Evolutionary conservation across 192 early-diverging fungal species (phyloP).

Genomic region (Podila verticillata): DNA sequence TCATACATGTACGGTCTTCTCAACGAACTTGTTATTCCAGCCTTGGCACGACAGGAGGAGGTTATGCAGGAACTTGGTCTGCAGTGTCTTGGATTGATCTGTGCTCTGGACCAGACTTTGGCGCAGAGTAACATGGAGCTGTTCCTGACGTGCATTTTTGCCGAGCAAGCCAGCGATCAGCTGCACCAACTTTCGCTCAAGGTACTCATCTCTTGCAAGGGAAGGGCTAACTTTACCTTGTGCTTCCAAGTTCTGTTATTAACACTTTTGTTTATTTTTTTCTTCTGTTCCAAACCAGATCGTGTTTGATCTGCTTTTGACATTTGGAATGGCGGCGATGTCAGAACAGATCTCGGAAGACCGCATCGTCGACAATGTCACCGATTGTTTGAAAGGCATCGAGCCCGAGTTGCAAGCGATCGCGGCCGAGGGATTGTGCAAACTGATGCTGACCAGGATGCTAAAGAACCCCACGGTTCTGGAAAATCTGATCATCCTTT

Average conservation of each 20-base stretch:
- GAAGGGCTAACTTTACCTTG: not conserved
- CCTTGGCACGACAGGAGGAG: conserved; percentile 72
- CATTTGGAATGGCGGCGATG: conserved; percentile 61
- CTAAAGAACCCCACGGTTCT: conserved; percentile 54
- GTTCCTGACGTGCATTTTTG: conserved; percentile 73
- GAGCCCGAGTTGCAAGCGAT: conserved; percentile 71
- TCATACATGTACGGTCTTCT: conserved; percentile 79
- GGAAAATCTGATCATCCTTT: conserved; percentile 71
- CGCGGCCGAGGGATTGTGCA: conserved; percentile 81
- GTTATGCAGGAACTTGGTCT: conserved; percentile 80
- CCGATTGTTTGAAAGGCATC: conserved; percentile 64
- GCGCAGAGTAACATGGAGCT: conserved; percentile 76
- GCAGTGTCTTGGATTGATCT: conserved; percentile 84
- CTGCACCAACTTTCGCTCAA: conserved; percentile 75
- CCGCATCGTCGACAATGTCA: conserved; percentile 60
- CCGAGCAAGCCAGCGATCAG: conserved; percentile 61
- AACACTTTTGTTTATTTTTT: not conserved
- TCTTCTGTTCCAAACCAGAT: conserved; percentile 45
- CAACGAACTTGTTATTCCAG: conserved; percentile 77
- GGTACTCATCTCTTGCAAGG: conserved; percentile 45
- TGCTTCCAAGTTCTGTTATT: not conserved
- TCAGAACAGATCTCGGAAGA: conserved; percentile 47
- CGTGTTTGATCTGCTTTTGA: conserved; percentile 70
- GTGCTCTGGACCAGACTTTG: conserved; percentile 78
- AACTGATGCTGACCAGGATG: conserved; percentile 66